Percentiles rank a stretch among this genome's conserved stretches.
These are phyloP conservation scores for Gossypium schwendimanii DNA, from an alignment of 441 rosid species.

Conservation along the genomic window DNA sequence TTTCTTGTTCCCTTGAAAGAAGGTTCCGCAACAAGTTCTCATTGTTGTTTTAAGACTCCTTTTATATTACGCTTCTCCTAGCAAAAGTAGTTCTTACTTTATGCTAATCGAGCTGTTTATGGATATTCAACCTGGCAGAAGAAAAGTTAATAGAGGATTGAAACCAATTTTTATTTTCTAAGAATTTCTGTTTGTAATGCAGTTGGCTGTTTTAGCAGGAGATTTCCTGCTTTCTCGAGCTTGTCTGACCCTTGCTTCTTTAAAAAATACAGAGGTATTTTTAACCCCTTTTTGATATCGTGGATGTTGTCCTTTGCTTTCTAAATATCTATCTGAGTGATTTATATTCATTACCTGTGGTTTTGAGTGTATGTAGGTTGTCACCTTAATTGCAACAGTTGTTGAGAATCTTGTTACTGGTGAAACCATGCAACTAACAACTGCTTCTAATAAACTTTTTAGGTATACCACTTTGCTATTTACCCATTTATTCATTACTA, in stretches of 20 bases:
- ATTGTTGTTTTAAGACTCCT: background rate
- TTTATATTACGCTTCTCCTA: background rate
- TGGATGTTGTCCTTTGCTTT: background rate
- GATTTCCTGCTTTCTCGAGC: constrained; percentile 96
- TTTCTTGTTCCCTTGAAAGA: background rate
- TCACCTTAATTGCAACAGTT: constrained; percentile 71
- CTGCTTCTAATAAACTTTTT: constrained; percentile 62
- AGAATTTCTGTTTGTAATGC: constrained; percentile 20
- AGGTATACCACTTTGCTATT: constrained; percentile 41
- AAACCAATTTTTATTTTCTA: background rate
- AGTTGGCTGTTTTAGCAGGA: constrained; percentile 87
- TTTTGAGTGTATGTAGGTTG: constrained; percentile 48
- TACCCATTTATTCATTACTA: background rate
- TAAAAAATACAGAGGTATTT: constrained; percentile 80
- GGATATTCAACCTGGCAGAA: background rate
- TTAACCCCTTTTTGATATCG: background rate
- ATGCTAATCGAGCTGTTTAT: background rate
- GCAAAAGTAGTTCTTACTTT: background rate
- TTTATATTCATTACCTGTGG: background rate
- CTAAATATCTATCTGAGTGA: background rate
- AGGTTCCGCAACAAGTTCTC: background rate
- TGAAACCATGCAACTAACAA: constrained; percentile 96
- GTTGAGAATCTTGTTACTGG: constrained; percentile 96
- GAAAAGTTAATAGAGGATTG: background rate
- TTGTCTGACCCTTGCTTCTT: constrained; percentile 82